Evolutionary conservation across 768 basidiomycete species (phyloP), one percentile per base, ranked within the genome.

Genomic region (Xerocomus potaroensis): DNA sequence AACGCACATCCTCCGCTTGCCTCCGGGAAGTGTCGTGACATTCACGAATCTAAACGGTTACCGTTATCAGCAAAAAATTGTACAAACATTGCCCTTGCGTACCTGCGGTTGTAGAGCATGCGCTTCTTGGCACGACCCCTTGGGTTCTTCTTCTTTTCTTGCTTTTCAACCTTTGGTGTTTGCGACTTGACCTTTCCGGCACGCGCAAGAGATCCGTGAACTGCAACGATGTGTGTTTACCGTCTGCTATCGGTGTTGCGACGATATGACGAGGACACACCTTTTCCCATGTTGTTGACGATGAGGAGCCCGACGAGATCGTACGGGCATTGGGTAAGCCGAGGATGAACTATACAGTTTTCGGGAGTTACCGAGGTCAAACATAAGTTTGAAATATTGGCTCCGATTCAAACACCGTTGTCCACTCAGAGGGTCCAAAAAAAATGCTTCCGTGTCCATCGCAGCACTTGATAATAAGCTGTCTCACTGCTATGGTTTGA

Each of bases 141-240:
- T 47, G 91, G 91, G 31, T 75, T 83, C 84, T 97, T 97, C 87
- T 93, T 93, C 87, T 96, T 97, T 78, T 97, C 95, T 77, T 95
- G 91, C 71, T 86, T 83, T 65, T 96, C 95, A 66, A 96, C 95
- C 76, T 97, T 97, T 64, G 94, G 94, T 64, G 87, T 90, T 75
- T 94, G 91, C 60, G 89, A 91, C 77, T 92, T 96, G 79, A 97
- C 95, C 83, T 98, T 97, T 71, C 94, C 94, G 69, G 93, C 93
- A 79, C 93, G 93, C 75, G 93, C 93, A 76, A 95, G 92, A 69
- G 93, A 97, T 71, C 93, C 93, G 87, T 97, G 93, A 76, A 95
- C 93, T 92, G 23, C 33, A 14, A 1, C 0, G n/a, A 41, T 23
- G 22, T 26, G 4, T 5, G 39, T n/a, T 43, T 35, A 31, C 36